Evolutionary conservation across 257 asterid genomes (phyloP).

Genomic region (Handroanthus guayacan): DNA sequence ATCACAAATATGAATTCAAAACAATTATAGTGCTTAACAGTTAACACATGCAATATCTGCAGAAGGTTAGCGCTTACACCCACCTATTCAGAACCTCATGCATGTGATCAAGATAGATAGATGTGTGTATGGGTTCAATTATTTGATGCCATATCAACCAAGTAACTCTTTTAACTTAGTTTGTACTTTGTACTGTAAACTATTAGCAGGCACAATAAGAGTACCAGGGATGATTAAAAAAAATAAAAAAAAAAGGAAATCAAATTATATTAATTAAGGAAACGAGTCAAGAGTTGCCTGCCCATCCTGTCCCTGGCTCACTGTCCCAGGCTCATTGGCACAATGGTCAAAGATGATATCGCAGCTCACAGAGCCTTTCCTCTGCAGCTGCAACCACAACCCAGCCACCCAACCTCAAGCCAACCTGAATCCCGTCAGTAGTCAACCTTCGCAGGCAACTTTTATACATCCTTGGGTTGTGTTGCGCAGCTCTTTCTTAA

Average conservation of each 20-base stretch:
- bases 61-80: slow-evolving; percentile 25
- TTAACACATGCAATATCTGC: slow-evolving; percentile 22
- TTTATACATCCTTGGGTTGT: not conserved
- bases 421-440: not conserved
- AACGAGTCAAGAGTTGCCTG: slow-evolving; percentile 24
- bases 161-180: not conserved
- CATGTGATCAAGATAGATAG: slow-evolving; percentile 8
- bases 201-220: not conserved
- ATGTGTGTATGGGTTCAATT: not conserved
- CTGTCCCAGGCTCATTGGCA: slow-evolving; percentile 10
- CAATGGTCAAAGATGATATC: not conserved
- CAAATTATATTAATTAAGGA: slow-evolving; percentile 13
- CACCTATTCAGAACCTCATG: slow-evolving; percentile 10
- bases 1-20: slow-evolving; percentile 7
- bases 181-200: not conserved
- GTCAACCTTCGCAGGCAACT: slow-evolving; percentile 7
- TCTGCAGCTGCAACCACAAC: slow-evolving; percentile 12
- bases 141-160: not conserved
- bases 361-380: slow-evolving; percentile 1
- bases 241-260: not conserved
- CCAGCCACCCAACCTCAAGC: slow-evolving; percentile 12
- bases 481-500: slow-evolving; percentile 7
- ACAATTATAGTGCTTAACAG: slow-evolving; percentile 20
- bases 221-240: not conserved
- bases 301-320: slow-evolving; percentile 12